Base-by-base conservation (phyloP, 306 rosid species). In the Canavalia ensiformis region DNA sequence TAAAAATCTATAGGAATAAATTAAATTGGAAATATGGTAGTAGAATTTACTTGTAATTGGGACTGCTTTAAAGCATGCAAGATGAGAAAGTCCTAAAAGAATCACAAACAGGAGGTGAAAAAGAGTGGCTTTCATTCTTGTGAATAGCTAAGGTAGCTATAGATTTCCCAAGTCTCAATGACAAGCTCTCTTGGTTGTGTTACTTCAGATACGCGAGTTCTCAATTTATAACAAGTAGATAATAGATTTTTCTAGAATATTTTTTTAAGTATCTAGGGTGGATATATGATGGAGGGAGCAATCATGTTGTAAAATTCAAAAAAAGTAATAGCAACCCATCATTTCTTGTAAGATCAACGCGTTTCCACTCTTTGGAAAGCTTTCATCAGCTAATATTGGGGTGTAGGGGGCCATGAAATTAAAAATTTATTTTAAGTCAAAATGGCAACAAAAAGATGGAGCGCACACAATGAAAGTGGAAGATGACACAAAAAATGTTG, bases 41-140 rank as follows among this genome's bases (percentile, higher is more conserved):
- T 13, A 12, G 29, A 77, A 57, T 45, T 86, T 88, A 92, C 94
- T 90, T 84, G 97, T 85, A 62, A 85, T 41, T 47, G 97, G 97
- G 88, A 90, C 88, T 72, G 92, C 97, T 77, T 88, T 84, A 62
- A 86, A 77, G 89, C 72, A 77, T n/a, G 81, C 9, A 49, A 92
- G 89, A 79, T 77, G 83, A 55, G 87, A 88, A 77, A 92, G 63
- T 69, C 91, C 92, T 45, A 92, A 71, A 25, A 87, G 69, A 44
- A 94, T 69, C 42, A 94, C 81, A 18, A 94, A 76, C 4, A 42
- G 35, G 34, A 92, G 37, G 75, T 51, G 87, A 85, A 90, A 66
- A 77, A 87, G 78, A 83, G 79, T 45, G 75, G 68, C 6, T 35
- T 88, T 86, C 94, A 88, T 87, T 80, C 12, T 83, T 67, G 67